Evolutionary conservation across 192 early-diverging fungal genomes (phyloP), one percentile per base, ranked within the genome.

Genomic region (Hyaloraphidium curvatum): DNA sequence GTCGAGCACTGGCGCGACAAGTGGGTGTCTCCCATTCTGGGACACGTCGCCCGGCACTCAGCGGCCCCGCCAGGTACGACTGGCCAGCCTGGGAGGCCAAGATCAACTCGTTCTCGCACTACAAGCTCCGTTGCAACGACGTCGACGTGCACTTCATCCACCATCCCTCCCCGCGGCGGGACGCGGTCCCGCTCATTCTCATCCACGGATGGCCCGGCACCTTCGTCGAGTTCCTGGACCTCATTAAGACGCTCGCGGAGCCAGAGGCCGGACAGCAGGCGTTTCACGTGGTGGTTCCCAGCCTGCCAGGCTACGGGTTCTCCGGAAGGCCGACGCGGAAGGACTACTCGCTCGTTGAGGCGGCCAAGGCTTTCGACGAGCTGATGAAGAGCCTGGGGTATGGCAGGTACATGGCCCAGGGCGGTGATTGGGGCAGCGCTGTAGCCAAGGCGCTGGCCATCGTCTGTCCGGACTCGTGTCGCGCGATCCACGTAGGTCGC

Each of bases 131-230:
- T n/a, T n/a, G n/a, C n/a, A 48, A 48, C 19, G 43, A 25, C 7
- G 43, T 21, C 17, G 43, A 48, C 19, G 14, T 59, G 27, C 59
- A 60, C 41, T 54, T 55, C 0, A 55, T 39, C 14, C 39, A 30
- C 7, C 54, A 55, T 14, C 59, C 50, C 35, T 56, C 60, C 26
- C 13, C 40, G 16, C 52, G 40, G 0, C 14, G 54, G 1, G 65
- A 70, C 14, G 66, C 56, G 3, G 62, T 71, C 50, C 79, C 81
- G 13, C 39, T 83, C 16, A 22, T 81, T 16, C 53, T 83, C 25
- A 48, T 73, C 16, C 80, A 81, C 65, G 78, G 80, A 4, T 83
- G 78, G 77, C 80, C 78, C 0, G 71, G 74, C 0, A 56, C 67
- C 14, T 77, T 77, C 66, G 69, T 74, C 31, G 78, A 81, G 54